These are phyloP conservation scores for Phascolomyces articulosus DNA, from an alignment of 371 early-diverging fungal genomes.

Conservation along the genomic window DNA sequence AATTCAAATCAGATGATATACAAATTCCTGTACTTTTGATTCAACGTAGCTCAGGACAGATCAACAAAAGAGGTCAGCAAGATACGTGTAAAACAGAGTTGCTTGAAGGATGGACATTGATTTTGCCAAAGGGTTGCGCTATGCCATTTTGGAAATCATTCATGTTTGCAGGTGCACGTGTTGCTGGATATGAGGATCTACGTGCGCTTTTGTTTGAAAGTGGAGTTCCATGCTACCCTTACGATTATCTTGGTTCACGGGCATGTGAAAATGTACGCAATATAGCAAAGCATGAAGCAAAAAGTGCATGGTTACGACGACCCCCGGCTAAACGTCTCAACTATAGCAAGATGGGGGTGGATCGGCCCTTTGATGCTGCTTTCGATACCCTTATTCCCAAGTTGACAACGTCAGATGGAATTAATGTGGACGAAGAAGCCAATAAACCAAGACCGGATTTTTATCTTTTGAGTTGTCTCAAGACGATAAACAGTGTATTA, in stretches of 20 bases:
- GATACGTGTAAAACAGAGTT: constrained; percentile 24
- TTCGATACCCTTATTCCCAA: constrained; percentile 34
- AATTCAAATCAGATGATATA: constrained; percentile 54
- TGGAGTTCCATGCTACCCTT: constrained; percentile 59
- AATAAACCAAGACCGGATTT: constrained; percentile 3
- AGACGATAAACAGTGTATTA: neutral
- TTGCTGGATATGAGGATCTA: constrained; percentile 65
- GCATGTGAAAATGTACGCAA: constrained; percentile 48
- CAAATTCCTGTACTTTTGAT: constrained; percentile 81
- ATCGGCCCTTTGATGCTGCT: constrained; percentile 65
- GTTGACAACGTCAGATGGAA: neutral
- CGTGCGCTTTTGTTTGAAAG: constrained; percentile 62
- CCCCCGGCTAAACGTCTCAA: constrained; percentile 79
- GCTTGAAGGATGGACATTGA: constrained; percentile 79
- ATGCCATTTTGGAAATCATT: constrained; percentile 89
- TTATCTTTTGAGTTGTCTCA: constrained; percentile 9
- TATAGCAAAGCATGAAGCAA: constrained; percentile 26
- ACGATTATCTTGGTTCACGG: constrained; percentile 58
- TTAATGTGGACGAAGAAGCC: neutral
- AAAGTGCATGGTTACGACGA: constrained; percentile 52
- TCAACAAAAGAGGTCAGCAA: constrained; percentile 2
- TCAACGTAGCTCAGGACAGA: constrained; percentile 51
- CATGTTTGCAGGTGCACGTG: constrained; percentile 87
- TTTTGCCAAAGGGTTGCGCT: constrained; percentile 84
- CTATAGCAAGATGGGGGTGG: constrained; percentile 62